A percentile compares a stretch with the other conserved stretches of the same genome.
These are phyloP conservation scores for Leishmania aethiopica DNA, from an alignment of 208 protist species.

Conservation along the genomic window DNA sequence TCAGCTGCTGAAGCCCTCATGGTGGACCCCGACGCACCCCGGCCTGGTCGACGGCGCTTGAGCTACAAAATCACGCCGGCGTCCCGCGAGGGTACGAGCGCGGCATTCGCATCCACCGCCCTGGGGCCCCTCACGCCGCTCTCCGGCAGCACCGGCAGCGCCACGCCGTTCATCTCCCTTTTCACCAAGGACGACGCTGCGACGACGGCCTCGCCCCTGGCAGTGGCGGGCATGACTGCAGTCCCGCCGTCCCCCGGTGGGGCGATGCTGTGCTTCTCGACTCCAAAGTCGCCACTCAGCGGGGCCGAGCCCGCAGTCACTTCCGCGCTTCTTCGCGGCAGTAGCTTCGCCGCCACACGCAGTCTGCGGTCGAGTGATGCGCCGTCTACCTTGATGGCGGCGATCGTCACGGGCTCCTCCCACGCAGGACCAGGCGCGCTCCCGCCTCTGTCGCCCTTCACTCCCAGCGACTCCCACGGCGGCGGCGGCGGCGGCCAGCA, in stretches of 20 bases:
- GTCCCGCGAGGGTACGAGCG: background rate
- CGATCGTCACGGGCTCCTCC: background rate
- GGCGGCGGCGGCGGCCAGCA: background rate
- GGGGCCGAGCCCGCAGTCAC: background rate
- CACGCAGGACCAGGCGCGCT: background rate
- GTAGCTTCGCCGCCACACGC: background rate
- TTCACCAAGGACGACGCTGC: too few relatives aligned
- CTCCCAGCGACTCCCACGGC: background rate
- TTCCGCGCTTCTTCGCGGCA: background rate
- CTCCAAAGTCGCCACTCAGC: background rate
- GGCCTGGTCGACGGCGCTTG: background rate
- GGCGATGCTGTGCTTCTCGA: background rate
- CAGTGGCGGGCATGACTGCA: background rate
- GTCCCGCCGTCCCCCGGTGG: background rate
- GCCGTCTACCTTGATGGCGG: background rate
- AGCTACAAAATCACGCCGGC: background rate
- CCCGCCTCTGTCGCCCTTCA: background rate
- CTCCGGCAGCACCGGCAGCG: background rate
- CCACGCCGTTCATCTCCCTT: background rate
- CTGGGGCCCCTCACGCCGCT: background rate
- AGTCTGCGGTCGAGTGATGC: background rate
- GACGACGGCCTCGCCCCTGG: background rate
- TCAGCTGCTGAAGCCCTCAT: slow-evolving; percentile 23
- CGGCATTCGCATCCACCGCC: background rate
- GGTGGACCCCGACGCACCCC: slow-evolving; percentile 33